These are phyloP conservation scores for Colletotrichum cuscutae DNA, from an alignment of 2,329 filamentous ascomycete species.

Conservation along the genomic window DNA sequence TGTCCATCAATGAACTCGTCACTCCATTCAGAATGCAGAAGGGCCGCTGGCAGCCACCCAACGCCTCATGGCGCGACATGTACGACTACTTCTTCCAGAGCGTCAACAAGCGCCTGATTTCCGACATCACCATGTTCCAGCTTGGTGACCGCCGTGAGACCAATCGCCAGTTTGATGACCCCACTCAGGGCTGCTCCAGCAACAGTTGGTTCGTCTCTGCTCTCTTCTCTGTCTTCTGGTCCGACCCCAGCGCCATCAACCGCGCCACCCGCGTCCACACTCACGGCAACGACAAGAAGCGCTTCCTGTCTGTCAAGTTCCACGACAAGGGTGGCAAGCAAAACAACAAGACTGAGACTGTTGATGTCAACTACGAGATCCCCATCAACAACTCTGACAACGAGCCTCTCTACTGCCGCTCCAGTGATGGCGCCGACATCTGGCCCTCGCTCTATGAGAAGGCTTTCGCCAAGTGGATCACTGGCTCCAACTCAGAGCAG, in stretches of 20 bases:
- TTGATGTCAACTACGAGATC: conserved; percentile 55
- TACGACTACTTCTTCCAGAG: conserved; percentile 48
- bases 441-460: conserved; percentile 60
- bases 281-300: conserved; percentile 41
- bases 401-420: conserved; percentile 53
- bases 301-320: conserved; percentile 48
- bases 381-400: conserved; percentile 56
- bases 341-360: conserved; percentile 48
- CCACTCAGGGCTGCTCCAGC: conserved; percentile 52
- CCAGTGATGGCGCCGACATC: conserved; percentile 52
- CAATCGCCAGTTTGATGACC: conserved; percentile 50
- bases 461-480: conserved; percentile 58
- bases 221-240: conserved; percentile 57
- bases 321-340: conserved; percentile 57
- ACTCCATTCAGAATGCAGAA: conserved; percentile 48
- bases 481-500: conserved; percentile 42
- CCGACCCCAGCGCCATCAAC: conserved; percentile 53
- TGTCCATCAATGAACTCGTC: conserved; percentile 52
- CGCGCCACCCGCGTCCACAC: conserved; percentile 43
- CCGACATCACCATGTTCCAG: conserved; percentile 44
- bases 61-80: conserved; percentile 53
- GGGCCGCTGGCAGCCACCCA: conserved; percentile 50
- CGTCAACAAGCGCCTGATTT: conserved; percentile 44
- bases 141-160: conserved; percentile 38
- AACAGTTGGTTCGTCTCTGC: conserved; percentile 57